These are phyloP conservation scores for Mortierella sp. DNA, from an alignment of 371 early-diverging fungal genomes.

Conservation along the genomic window DNA sequence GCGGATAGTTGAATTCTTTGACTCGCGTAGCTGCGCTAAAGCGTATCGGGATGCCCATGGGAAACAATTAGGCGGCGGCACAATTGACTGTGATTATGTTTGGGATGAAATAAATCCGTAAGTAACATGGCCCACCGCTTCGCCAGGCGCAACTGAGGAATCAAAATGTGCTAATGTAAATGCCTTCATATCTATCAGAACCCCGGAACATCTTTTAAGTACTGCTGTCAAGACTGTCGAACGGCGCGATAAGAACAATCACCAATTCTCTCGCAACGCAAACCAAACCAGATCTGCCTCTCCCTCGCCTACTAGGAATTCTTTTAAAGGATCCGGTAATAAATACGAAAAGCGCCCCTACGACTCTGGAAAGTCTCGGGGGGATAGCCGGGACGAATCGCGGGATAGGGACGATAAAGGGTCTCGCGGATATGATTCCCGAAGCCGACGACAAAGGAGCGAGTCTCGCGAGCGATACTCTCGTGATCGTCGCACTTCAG, in stretches of 20 bases:
- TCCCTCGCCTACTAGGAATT: constrained; percentile 10
- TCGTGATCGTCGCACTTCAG: constrained; percentile 4
- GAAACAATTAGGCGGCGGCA: constrained; percentile 14
- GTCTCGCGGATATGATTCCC: not conserved
- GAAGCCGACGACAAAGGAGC: constrained; percentile 14
- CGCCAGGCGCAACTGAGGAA: no score
- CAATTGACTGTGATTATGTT: constrained; percentile 27
- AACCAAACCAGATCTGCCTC: constrained; percentile 12
- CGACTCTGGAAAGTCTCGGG: not conserved
- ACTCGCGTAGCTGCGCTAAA: constrained; percentile 36
- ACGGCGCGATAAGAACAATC: constrained; percentile 7
- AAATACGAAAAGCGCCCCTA: not conserved
- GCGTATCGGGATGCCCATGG: constrained; percentile 38
- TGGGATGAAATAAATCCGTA: constrained; percentile 44
- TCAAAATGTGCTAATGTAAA: not conserved
- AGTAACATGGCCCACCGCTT: not conserved
- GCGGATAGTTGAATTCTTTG: constrained; percentile 47
- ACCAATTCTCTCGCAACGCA: not conserved
- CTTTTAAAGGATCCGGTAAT: not conserved
- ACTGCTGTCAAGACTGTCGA: constrained; percentile 13
- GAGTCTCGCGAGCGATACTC: constrained; percentile 17
- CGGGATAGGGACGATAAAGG: constrained; percentile 2
- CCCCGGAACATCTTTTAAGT: constrained; percentile 14
- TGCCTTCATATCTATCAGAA: not conserved
- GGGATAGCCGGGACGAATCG: constrained; percentile 13